phyloP scores from a whole-genome alignment of 2,329 filamentous ascomycete species.

The Dothistroma pini region DNA sequence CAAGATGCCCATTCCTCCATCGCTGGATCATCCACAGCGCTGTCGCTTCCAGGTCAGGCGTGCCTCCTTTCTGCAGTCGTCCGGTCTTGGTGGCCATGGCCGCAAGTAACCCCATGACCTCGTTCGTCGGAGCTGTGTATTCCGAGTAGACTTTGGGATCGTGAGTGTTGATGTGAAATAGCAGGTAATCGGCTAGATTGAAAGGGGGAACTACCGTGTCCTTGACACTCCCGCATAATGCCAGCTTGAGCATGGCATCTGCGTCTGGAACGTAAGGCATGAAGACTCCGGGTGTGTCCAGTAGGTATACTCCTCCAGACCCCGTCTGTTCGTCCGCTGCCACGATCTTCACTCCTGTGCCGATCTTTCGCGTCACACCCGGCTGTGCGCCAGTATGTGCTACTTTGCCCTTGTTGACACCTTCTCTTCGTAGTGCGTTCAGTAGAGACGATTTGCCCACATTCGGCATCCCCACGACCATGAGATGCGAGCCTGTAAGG shows the following conservation, averaged over 20 bases:
- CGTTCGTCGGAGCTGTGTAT: constrained; percentile 74
- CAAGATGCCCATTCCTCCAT: constrained; percentile 75
- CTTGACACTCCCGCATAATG: constrained; percentile 85
- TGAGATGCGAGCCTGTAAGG: constrained; percentile 75
- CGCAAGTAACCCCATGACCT: constrained; percentile 68
- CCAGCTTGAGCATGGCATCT: constrained; percentile 91
- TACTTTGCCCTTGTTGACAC: constrained; percentile 65
- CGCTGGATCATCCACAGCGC: constrained; percentile 77
- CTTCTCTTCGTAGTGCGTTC: constrained; percentile 72
- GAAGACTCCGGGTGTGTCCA: constrained; percentile 95
- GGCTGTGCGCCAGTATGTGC: constrained; percentile 82
- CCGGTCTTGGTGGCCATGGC: constrained; percentile 71
- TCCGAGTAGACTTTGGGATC: constrained; percentile 60
- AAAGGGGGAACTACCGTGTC: constrained; percentile 76
- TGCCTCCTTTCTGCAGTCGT: constrained; percentile 68
- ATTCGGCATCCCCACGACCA: constrained; percentile 97
- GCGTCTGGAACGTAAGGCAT: constrained; percentile 83
- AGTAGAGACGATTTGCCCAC: constrained; percentile 95
- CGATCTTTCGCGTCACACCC: constrained; percentile 83
- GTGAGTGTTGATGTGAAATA: constrained; percentile 74
- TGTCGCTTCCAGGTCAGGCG: constrained; percentile 65
- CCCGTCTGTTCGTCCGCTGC: constrained; percentile 52
- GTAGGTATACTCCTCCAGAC: constrained; percentile 65
- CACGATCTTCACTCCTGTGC: constrained; percentile 72
- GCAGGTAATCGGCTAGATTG: constrained; percentile 82